Base-by-base conservation (phyloP, 768 basidiomycete species). In the Suillus paluster region DNA sequence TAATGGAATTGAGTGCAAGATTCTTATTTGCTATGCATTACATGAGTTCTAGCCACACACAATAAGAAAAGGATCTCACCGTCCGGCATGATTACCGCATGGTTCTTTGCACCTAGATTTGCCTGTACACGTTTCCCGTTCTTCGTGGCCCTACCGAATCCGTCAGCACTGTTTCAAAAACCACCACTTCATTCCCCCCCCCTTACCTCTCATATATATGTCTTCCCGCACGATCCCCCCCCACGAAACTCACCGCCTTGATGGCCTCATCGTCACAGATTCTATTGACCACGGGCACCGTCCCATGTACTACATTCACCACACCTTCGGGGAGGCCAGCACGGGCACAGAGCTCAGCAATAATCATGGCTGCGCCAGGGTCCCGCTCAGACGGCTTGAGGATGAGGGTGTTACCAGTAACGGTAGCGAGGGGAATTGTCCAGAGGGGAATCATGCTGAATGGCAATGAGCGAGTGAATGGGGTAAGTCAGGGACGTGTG, bases 341-440 rank as follows among this genome's bases (percentile, higher is more conserved):
- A 58, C 86, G 87, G 75, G 93, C 87, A 71, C 93, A 95, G 4
- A 98, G 83, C 77, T 99, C 97, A 36, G 95, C 95, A 63, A 99
- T 95, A 59, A 99, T 97, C 91, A 97, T 95, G 7, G 95, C 90
- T 15, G 97, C 97, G 53, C 97, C 97, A 15, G 97, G 97, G 72
- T 97, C 96, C 27, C 97, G 88, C 73, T 99, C 97, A 2, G 93
- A 95, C 21, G 97, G 97, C 70, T 99, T 99, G 63, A 99, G 81
- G 63, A 99, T 84, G 45, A 99, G 83, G 0, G 97, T 95, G 70
- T 99, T 99, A 36, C 97, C 97, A 0, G 94, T 95, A 11, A 89
- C 89, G 25, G 87, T 80, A 19, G 95, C 92, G 85, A 95, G 88
- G 48, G 91, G 91, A 66, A 98, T 95, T 0, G 94, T 90, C 97